phyloP scores from a whole-genome alignment of 2,329 filamentous ascomycete species.

The Fonsecaea nubica region DNA sequence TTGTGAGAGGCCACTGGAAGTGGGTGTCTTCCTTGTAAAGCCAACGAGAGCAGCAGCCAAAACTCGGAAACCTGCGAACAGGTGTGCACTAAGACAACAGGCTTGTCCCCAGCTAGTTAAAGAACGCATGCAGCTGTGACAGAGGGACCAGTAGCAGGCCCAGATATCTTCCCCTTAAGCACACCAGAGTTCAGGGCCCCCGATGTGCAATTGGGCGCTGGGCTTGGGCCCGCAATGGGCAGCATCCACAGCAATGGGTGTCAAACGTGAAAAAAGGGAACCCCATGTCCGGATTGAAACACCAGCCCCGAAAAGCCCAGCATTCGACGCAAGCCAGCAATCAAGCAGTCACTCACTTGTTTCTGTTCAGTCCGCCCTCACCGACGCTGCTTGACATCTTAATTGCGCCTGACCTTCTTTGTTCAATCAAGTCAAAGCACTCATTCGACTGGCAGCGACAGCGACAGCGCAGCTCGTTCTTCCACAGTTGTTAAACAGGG shows the following conservation, averaged over 20 bases:
- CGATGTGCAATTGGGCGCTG: constrained; percentile 12
- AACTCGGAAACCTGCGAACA: constrained; percentile 8
- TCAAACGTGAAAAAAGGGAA: constrained; percentile 7
- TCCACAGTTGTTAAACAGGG: neutral
- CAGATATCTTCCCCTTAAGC: constrained; percentile 7
- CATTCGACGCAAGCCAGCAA: constrained; percentile 15
- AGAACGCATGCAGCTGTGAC: constrained; percentile 7
- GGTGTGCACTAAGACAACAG: constrained; percentile 10
- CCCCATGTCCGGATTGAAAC: constrained; percentile 35
- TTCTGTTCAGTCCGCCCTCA: constrained; percentile 9
- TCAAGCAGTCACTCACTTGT: constrained; percentile 1
- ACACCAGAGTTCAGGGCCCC: constrained; percentile 14
- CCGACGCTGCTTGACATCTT: neutral
- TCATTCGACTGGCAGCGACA: neutral
- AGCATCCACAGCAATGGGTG: constrained; percentile 19
- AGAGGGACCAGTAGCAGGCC: constrained; percentile 1
- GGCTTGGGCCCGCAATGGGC: neutral
- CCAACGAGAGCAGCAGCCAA: constrained; percentile 7
- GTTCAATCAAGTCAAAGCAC: neutral
- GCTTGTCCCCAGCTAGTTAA: constrained; percentile 11
- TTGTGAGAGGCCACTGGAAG: constrained; percentile 13
- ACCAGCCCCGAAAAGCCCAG: constrained; percentile 29
- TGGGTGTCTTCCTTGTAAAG: constrained; percentile 2
- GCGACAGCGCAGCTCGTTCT: neutral
- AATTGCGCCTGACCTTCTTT: neutral